Conservation (phyloP, 768 basidiomycete species). For the Suillus luteus region DNA sequence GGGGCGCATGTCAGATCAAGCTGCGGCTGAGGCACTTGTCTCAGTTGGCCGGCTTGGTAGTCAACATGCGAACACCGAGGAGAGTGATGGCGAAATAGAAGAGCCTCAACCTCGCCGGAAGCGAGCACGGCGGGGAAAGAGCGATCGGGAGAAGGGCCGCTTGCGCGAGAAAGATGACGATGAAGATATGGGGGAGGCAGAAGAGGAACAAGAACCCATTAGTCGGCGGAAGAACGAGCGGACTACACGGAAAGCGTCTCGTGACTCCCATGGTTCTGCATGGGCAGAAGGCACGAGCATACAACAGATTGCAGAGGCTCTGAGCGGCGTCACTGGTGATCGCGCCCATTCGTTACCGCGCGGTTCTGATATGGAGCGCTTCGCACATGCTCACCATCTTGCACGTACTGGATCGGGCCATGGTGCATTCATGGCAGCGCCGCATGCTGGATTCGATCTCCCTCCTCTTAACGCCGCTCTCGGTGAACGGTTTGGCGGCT, state of each 20-base stretch:
- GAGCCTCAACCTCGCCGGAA: conserved; percentile 61
- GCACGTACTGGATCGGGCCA: conserved; percentile 37
- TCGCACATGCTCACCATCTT: conserved; percentile 33
- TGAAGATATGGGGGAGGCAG: conserved; percentile 50
- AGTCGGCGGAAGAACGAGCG: conserved; percentile 34
- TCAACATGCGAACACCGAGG: conserved; percentile 40
- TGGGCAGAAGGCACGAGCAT: conserved; percentile 39
- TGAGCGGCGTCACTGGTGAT: conserved; percentile 26
- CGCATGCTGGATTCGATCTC: conserved; percentile 57
- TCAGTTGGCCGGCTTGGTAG: conserved; percentile 65
- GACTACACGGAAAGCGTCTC: conserved; percentile 36
- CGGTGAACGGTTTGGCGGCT: conserved; percentile 39
- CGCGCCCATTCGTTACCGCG: conserved; percentile 37
- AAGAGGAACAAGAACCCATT: conserved; percentile 24
- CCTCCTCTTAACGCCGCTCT: conserved; percentile 56
- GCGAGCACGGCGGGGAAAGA: conserved; percentile 46
- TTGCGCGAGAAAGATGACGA: conserved; percentile 45
- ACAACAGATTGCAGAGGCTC: conserved; percentile 37
- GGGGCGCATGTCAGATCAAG: conserved; percentile 74
- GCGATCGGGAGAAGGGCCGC: conserved; percentile 40
- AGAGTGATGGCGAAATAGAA: conserved; percentile 43
- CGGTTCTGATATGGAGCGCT: conserved; percentile 32
- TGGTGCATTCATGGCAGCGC: conserved; percentile 37
- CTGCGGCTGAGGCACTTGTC: conserved; percentile 86
- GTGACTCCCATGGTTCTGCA: conserved; percentile 36